Percentiles rank a stretch among this genome's conserved stretches.
These are phyloP conservation scores for Licmophora abbreviata DNA, from an alignment of 108 stramenopile species.

Conservation along the genomic window DNA sequence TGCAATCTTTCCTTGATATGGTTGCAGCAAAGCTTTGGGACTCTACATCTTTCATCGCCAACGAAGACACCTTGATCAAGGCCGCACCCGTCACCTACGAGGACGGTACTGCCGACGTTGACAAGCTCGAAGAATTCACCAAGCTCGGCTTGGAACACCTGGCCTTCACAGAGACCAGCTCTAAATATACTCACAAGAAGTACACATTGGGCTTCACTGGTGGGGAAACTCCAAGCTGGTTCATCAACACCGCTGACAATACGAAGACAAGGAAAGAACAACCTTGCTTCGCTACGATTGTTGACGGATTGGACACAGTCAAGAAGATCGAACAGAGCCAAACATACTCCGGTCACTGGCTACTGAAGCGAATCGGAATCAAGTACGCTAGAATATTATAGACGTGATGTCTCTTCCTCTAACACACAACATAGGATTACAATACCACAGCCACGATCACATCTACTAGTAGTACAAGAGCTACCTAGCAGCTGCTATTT, in stretches of 20 bases:
- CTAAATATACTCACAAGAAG: conserved; percentile 42
- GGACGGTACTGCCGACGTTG: conserved; percentile 8
- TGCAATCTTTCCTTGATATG: conserved; percentile 65
- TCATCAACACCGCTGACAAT: conserved; percentile 78
- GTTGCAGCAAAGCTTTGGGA: conserved; percentile 51
- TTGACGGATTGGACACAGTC: conserved; percentile 35
- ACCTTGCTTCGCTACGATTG: conserved; percentile 65
- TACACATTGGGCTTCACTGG: conserved; percentile 73
- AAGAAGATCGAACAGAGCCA: conserved; percentile 19
- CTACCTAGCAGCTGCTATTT: background rate
- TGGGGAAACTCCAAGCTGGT: conserved; percentile 74
- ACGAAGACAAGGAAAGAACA: conserved; percentile 52
- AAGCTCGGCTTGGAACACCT: conserved; percentile 24
- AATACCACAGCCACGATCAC: background rate
- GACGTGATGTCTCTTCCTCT: background rate
- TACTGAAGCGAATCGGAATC: conserved; percentile 22
- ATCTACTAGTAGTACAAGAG: background rate
- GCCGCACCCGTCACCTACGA: conserved; percentile 44
- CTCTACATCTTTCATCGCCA: conserved; percentile 48
- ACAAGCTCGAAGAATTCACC: conserved; percentile 28
- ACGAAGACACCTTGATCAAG: conserved; percentile 69
- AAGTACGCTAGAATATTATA: conserved; percentile 9
- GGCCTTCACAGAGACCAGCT: conserved; percentile 57
- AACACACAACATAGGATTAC: background rate
- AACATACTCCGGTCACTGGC: conserved; percentile 21